Evolutionary conservation across 306 rosid species (phyloP).

Genomic region (Corylus heterophylla): DNA sequence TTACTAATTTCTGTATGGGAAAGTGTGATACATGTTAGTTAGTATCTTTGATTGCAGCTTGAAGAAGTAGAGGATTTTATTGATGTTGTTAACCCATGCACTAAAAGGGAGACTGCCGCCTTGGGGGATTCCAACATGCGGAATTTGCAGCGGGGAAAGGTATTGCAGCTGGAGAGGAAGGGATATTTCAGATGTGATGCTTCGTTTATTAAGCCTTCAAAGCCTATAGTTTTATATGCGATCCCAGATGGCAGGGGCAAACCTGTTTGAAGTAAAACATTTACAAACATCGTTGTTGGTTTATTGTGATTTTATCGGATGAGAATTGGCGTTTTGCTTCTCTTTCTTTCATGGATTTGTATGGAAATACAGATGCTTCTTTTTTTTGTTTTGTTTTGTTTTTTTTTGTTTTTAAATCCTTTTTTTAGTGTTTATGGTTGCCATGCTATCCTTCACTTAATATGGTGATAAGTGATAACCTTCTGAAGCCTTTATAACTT

Average conservation of each 20-base stretch:
- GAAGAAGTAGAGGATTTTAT: conserved; percentile 87
- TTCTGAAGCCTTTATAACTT: no score
- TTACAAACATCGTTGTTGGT: background rate
- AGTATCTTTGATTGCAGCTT: conserved; percentile 56
- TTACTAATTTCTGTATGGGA: background rate
- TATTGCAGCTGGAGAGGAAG: conserved; percentile 91
- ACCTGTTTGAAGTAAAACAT: conserved; percentile 44
- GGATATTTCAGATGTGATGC: conserved; percentile 91
- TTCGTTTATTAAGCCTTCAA: conserved; percentile 51
- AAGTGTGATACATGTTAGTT: background rate
- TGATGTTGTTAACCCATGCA: conserved; percentile 76
- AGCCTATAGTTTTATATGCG: conserved; percentile 42
- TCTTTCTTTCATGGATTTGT: background rate
- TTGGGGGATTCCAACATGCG: conserved; percentile 87
- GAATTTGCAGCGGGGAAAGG: conserved; percentile 66
- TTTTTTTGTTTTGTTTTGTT: background rate
- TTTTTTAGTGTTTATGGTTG: background rate
- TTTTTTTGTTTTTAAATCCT: no score
- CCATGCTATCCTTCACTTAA: no score
- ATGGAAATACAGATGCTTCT: background rate
- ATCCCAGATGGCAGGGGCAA: conserved; percentile 87
- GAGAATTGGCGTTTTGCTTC: background rate
- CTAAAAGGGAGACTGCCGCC: conserved; percentile 74
- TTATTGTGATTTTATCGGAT: background rate
- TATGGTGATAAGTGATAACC: no score